Evolutionary conservation across 2,329 filamentous ascomycete genomes (phyloP).

Genomic region (Hyphodiscus sp.): DNA sequence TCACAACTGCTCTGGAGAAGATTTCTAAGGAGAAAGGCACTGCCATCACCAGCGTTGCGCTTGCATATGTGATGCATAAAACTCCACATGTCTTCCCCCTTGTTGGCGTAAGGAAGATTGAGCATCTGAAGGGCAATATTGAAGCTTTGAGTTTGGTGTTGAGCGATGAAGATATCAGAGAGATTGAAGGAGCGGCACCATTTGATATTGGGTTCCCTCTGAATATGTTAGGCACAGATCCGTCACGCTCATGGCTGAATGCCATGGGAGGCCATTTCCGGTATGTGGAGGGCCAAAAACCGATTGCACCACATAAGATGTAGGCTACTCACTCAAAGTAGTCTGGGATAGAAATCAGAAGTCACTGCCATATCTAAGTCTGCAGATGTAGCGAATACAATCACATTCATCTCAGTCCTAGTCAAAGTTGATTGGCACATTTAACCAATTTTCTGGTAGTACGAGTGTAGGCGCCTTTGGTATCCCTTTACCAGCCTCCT

Average conservation of each 20-base stretch:
- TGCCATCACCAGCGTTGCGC: constrained; percentile 43
- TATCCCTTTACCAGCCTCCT: no score
- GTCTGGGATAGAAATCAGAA: not conserved
- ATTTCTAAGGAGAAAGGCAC: constrained; percentile 49
- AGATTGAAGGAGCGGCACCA: constrained; percentile 38
- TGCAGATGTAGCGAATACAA: no score
- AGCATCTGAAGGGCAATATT: constrained; percentile 51
- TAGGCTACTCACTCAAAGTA: not conserved
- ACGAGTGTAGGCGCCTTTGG: no score
- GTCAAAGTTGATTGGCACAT: no score
- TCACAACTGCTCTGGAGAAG: constrained; percentile 49
- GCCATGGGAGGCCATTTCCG: constrained; percentile 1
- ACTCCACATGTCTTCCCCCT: constrained; percentile 51
- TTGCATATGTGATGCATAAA: constrained; percentile 55
- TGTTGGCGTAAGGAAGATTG: constrained; percentile 48
- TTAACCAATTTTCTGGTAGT: no score
- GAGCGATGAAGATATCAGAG: constrained; percentile 43
- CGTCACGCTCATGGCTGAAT: not conserved
- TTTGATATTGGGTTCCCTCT: constrained; percentile 6
- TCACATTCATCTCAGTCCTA: no score
- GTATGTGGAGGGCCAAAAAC: not conserved
- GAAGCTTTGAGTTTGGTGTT: constrained; percentile 46
- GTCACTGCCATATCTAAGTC: no score
- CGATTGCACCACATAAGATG: not conserved
- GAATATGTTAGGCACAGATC: not conserved